These are phyloP conservation scores for Ramularia collo-cygni DNA, from an alignment of 2,329 filamentous ascomycete genomes.

Conservation along the genomic window DNA sequence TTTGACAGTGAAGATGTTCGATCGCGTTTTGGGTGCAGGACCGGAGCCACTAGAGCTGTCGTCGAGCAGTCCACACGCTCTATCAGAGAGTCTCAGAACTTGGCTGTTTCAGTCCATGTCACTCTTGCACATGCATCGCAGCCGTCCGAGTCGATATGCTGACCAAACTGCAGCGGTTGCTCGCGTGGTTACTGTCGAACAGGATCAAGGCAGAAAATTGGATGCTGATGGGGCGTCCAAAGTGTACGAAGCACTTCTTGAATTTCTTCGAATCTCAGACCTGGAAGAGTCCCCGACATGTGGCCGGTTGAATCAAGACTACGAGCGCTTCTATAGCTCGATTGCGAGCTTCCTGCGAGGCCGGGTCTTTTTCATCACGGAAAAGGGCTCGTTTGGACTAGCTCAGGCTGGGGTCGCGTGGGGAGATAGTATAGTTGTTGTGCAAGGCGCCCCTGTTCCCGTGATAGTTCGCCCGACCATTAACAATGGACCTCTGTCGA, in stretches of 20 bases:
- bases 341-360: slow-evolving; percentile 14
- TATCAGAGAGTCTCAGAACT: slow-evolving; percentile 10
- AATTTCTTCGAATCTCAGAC: slow-evolving; percentile 7
- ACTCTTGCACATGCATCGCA: slow-evolving; percentile 11
- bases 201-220: slow-evolving; percentile 10
- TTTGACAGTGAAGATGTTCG: slow-evolving; percentile 12
- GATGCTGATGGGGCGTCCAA: slow-evolving; percentile 8
- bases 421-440: slow-evolving; percentile 12
- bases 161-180: slow-evolving; percentile 14
- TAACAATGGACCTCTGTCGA: slow-evolving; percentile 3
- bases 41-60: slow-evolving; percentile 5
- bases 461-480: slow-evolving; percentile 10
- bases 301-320: neutral
- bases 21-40: slow-evolving; percentile 14
- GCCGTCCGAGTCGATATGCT: slow-evolving; percentile 6
- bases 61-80: slow-evolving; percentile 3
- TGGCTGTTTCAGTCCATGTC: slow-evolving; percentile 14
- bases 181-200: slow-evolving; percentile 14
- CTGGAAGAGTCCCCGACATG: neutral
- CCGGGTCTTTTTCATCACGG: slow-evolving; percentile 15
- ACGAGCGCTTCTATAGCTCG: slow-evolving; percentile 7
- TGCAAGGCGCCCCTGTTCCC: slow-evolving; percentile 13
- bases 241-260: slow-evolving; percentile 11
- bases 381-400: slow-evolving; percentile 13
- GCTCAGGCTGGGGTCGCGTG: slow-evolving; percentile 12